These are phyloP conservation scores for Alternaria gansuensis DNA, from an alignment of 2,329 filamentous ascomycete species.

Conservation along the genomic window DNA sequence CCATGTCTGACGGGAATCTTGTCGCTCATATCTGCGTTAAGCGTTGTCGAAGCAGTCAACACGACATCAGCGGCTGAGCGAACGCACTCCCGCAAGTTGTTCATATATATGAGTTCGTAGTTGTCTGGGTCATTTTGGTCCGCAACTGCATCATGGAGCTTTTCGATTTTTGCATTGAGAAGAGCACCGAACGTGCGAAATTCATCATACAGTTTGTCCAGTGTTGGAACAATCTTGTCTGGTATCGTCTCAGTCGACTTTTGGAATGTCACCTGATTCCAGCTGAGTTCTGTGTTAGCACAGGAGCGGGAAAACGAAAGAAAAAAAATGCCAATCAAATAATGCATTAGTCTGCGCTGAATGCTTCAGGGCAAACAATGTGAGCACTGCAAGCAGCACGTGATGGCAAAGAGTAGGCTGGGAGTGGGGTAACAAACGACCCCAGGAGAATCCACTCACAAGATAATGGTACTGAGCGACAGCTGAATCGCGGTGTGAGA, in stretches of 20 bases:
- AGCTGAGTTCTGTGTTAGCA: constrained; percentile 16
- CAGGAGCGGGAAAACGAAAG: not conserved
- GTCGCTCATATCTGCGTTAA: constrained; percentile 27
- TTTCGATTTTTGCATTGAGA: constrained; percentile 35
- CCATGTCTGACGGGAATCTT: constrained; percentile 25
- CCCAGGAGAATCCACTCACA: constrained; percentile 26
- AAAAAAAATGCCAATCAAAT: not conserved
- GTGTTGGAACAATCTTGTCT: constrained; percentile 32
- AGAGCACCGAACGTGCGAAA: constrained; percentile 29
- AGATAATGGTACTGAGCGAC: constrained; percentile 35
- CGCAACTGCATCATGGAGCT: constrained; percentile 20
- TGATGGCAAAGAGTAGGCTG: not conserved
- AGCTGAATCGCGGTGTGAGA: constrained; percentile 36
- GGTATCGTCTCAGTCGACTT: constrained; percentile 32
- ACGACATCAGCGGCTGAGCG: constrained; percentile 36
- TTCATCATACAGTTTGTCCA: constrained; percentile 37
- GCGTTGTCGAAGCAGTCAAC: constrained; percentile 35
- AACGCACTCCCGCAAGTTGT: constrained; percentile 35
- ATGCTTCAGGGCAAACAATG: not conserved
- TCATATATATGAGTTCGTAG: constrained; percentile 29
- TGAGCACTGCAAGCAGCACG: not conserved
- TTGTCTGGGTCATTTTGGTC: constrained; percentile 21
- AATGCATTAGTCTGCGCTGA: not conserved
- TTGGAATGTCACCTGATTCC: constrained; percentile 37
- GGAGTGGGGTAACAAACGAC: not conserved